A percentile compares a stretch with the other conserved stretches of the same genome.
These are phyloP conservation scores for Tausonia pullulans DNA, from an alignment of 1,284 basidiomycete genomes.

Conservation along the genomic window DNA sequence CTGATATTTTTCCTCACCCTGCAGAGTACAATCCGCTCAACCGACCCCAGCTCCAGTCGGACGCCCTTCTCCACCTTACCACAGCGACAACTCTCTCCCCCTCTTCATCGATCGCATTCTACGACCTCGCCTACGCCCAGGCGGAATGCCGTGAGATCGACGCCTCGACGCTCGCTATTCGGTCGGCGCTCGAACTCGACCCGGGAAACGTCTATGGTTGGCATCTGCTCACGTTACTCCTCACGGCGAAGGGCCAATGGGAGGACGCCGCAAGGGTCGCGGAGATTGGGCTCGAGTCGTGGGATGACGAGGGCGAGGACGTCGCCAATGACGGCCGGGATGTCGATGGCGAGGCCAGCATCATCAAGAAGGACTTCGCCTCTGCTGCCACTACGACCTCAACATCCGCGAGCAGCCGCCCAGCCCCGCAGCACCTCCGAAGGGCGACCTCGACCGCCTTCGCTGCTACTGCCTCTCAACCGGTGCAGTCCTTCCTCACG, in stretches of 20 bases:
- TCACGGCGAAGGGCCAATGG: conserved; percentile 74
- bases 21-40: conserved; percentile 55
- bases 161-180: conserved; percentile 56
- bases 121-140: conserved; percentile 67
- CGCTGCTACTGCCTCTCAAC: conserved; percentile 1
- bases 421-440: too few relatives aligned
- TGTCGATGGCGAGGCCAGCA: conserved; percentile 1
- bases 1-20: not conserved
- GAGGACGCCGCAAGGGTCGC: conserved; percentile 62
- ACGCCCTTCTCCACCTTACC: conserved; percentile 50
- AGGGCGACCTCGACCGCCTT: not conserved
- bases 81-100: conserved; percentile 47
- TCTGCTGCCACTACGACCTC: not conserved
- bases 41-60: conserved; percentile 48
- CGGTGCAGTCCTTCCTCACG: not conserved
- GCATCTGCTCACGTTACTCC: conserved; percentile 79
- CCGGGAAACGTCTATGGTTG: conserved; percentile 66
- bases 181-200: conserved; percentile 64
- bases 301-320: conserved; percentile 20
- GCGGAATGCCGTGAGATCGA: conserved; percentile 59
- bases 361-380: not conserved
- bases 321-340: conserved; percentile 5
- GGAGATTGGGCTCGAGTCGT: conserved; percentile 52
- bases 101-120: conserved; percentile 51
- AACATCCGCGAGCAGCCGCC: too few relatives aligned